Evolutionary conservation across 2,329 filamentous ascomycete genomes (phyloP), one percentile per base, ranked within the genome.

Genomic region (Dactylellina drechsleri): DNA sequence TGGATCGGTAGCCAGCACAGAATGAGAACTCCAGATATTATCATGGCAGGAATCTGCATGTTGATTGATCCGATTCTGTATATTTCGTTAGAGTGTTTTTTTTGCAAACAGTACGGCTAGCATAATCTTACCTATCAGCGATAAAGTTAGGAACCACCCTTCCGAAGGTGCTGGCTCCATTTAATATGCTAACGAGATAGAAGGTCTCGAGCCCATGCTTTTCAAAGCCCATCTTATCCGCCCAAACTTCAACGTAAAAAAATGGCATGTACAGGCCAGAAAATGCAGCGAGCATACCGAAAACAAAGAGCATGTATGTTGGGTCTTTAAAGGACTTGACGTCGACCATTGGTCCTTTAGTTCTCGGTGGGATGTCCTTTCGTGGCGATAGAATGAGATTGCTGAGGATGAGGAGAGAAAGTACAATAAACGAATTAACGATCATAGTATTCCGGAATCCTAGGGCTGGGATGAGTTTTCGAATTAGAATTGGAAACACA

Each of bases 381-480:
- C 85, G 82, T 0, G 84, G 84, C 0, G 83, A 83, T 10, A 87
- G 78, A 7, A 86, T 82, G 18, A 85, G 83, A 70, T 82, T 83
- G n/a, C 85, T 81, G 40, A 86, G 82, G 8, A 85, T 67, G 16
- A 85, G 77, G 28, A 81, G 81, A 1, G 82, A 80, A 0, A 83
- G 80, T 2, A 83, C 78, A 0, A 83, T 81, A 0, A 79, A 84
- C 1, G 90, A 77, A 26, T 87, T 86, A 36, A 91, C 84, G 60
- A 91, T 83, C n/a, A 89, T 84, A 0, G 89, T 89, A 88, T 88
- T 90, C 0, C 84, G 83, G 78, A 90, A 91, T 0, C 89, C 89
- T 2, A 90, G 81, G 16, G 82, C 83, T 0, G 88, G 86, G 1
- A 90, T 81, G 10, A 90, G 81, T 64, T 87, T 85, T 78, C 85